Evolutionary conservation across 2,329 filamentous ascomycete species (phyloP).

Genomic region (Fusarium dimerum): DNA sequence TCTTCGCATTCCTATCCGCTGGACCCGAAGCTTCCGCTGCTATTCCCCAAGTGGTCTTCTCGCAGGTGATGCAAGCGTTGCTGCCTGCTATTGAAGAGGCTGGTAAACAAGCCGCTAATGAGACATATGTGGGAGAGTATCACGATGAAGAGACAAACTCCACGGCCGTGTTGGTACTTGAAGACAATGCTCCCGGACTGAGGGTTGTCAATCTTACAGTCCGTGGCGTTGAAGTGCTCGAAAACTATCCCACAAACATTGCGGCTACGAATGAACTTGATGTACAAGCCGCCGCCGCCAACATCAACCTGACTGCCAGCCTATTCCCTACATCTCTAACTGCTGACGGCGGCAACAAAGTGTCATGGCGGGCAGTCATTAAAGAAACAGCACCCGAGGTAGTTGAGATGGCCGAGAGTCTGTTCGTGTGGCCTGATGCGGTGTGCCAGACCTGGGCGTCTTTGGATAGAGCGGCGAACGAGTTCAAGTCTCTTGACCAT

Average conservation of each 20-base stretch:
- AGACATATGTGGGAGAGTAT: background rate
- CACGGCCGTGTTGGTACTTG: background rate
- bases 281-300: background rate
- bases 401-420: background rate
- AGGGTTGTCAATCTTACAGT: constrained; percentile 2
- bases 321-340: background rate
- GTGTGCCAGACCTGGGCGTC: constrained; percentile 4
- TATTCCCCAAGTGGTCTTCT: constrained; percentile 1
- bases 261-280: background rate
- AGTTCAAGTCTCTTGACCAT: constrained; percentile 5
- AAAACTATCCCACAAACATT: constrained; percentile 4
- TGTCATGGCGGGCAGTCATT: constrained; percentile 2
- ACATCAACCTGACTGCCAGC: background rate
- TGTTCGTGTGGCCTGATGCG: constrained; percentile 7
- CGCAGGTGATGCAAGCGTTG: constrained; percentile 1
- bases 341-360: background rate
- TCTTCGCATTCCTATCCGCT: background rate
- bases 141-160: constrained; percentile 1
- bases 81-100: constrained; percentile 4
- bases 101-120: background rate
- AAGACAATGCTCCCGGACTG: background rate
- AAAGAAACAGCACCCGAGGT: background rate
- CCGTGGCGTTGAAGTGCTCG: constrained; percentile 3
- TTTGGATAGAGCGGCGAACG: background rate
- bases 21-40: background rate